A percentile compares a stretch with the other conserved stretches of the same genome.
These are phyloP conservation scores for Penicillium sp. DNA, from an alignment of 2,329 filamentous ascomycete genomes.

Conservation along the genomic window DNA sequence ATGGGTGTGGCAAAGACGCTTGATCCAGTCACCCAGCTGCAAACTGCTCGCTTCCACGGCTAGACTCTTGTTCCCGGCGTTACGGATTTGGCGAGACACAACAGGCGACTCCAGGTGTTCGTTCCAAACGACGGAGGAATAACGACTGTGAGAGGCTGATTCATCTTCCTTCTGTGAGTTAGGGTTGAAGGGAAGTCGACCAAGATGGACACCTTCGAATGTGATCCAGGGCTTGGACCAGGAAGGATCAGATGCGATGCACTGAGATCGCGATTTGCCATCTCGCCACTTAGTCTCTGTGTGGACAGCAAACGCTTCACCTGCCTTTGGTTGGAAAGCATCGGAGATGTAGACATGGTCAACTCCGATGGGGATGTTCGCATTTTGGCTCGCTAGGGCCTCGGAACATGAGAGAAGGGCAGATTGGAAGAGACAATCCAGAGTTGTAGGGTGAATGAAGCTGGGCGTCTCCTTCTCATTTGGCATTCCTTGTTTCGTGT, in stretches of 20 bases:
- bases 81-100: background rate
- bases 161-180: conserved; percentile 5
- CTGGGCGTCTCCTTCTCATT: conserved; percentile 13
- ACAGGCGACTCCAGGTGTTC: conserved; percentile 16
- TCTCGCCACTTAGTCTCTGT: conserved; percentile 15
- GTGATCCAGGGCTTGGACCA: conserved; percentile 17
- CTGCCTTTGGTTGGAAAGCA: conserved; percentile 10
- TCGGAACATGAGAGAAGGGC: conserved; percentile 17
- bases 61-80: conserved; percentile 1
- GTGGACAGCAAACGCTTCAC: conserved; percentile 17
- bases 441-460: conserved; percentile 20
- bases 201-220: conserved; percentile 19
- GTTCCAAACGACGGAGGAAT: conserved; percentile 15
- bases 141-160: background rate
- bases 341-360: conserved; percentile 18
- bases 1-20: conserved; percentile 15
- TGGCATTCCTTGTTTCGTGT: conserved; percentile 18
- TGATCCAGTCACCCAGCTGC: conserved; percentile 13
- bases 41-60: conserved; percentile 5
- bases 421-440: conserved; percentile 23
- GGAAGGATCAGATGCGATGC: conserved; percentile 14
- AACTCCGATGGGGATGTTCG: conserved; percentile 19
- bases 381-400: conserved; percentile 11
- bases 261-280: conserved; percentile 13
- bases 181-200: conserved; percentile 16